Evolutionary conservation across 164 flowering plant species (phyloP).

Genomic region (Stephania japonica): DNA sequence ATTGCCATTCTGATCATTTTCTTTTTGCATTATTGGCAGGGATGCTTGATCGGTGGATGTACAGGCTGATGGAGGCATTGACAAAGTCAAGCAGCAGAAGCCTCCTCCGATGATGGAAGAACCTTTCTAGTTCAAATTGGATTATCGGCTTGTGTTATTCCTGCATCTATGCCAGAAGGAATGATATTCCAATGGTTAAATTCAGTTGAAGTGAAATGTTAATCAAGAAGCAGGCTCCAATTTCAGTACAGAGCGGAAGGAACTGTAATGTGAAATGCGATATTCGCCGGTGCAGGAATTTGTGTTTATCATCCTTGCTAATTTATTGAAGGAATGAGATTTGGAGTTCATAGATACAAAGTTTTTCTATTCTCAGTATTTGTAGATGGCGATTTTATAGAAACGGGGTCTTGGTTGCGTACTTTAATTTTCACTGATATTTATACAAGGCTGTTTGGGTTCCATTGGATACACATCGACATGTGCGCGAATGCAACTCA

Average conservation of each 20-base stretch:
- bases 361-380: no score
- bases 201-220: not conserved
- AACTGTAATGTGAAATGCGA: not conserved
- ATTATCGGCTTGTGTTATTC: not conserved
- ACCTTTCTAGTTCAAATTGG: not conserved
- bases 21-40: conserved; percentile 42
- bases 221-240: not conserved
- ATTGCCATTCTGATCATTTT: no score
- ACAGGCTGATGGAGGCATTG: conserved; percentile 62
- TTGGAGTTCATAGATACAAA: no score
- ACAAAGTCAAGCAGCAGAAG: conserved; percentile 49
- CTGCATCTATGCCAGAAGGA: not conserved
- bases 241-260: not conserved
- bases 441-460: no score
- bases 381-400: no score
- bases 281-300: not conserved
- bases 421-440: no score
- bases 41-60: conserved; percentile 98
- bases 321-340: no score
- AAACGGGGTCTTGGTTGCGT: no score
- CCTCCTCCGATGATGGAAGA: conserved; percentile 12
- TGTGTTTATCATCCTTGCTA: not conserved
- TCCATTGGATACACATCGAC: no score
- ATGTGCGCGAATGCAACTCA: no score
- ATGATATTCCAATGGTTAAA: not conserved